These are phyloP conservation scores for Fusarium nodosum DNA, from an alignment of 2,329 filamentous ascomycete genomes.

Conservation along the genomic window DNA sequence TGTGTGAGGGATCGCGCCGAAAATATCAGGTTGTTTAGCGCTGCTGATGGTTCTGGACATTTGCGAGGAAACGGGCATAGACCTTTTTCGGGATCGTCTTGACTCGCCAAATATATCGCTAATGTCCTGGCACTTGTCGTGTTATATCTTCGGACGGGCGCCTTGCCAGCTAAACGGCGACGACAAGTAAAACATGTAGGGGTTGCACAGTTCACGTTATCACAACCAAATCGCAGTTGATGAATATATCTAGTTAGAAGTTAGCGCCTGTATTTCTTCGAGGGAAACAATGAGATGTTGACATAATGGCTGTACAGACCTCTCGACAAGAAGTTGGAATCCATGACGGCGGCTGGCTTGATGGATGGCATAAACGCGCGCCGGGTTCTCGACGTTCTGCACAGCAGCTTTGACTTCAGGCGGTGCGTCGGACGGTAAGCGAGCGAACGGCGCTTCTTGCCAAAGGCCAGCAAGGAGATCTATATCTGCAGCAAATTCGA, in stretches of 20 bases:
- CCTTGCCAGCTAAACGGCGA: slow-evolving; percentile 73
- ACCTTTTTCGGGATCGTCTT: slow-evolving; percentile 79
- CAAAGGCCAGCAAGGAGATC: slow-evolving; percentile 71
- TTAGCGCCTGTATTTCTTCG: slow-evolving; percentile 22
- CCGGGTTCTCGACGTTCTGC: slow-evolving; percentile 72
- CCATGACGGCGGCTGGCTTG: slow-evolving; percentile 71
- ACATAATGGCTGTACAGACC: slow-evolving; percentile 59
- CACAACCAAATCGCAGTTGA: slow-evolving; percentile 87
- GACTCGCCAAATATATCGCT: slow-evolving; percentile 83
- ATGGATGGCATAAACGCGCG: slow-evolving; percentile 71
- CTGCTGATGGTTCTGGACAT: slow-evolving; percentile 60
- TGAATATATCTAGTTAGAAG: slow-evolving; percentile 74
- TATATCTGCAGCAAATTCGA: slow-evolving; percentile 54
- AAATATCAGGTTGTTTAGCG: slow-evolving; percentile 64
- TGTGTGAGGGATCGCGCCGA: slow-evolving; percentile 46
- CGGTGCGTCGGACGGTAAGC: slow-evolving; percentile 72
- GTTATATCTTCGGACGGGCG: slow-evolving; percentile 82
- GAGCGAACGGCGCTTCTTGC: slow-evolving; percentile 71
- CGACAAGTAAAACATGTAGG: slow-evolving; percentile 86
- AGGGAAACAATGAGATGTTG: not conserved
- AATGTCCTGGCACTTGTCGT: slow-evolving; percentile 84
- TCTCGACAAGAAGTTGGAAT: slow-evolving; percentile 76
- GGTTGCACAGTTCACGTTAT: slow-evolving; percentile 75
- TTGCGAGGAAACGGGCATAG: slow-evolving; percentile 71
- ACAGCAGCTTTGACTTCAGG: slow-evolving; percentile 67